Evolutionary conservation across 768 basidiomycete genomes (phyloP), one percentile per base, ranked within the genome.

Genomic region (Boletus vermiculosoides): DNA sequence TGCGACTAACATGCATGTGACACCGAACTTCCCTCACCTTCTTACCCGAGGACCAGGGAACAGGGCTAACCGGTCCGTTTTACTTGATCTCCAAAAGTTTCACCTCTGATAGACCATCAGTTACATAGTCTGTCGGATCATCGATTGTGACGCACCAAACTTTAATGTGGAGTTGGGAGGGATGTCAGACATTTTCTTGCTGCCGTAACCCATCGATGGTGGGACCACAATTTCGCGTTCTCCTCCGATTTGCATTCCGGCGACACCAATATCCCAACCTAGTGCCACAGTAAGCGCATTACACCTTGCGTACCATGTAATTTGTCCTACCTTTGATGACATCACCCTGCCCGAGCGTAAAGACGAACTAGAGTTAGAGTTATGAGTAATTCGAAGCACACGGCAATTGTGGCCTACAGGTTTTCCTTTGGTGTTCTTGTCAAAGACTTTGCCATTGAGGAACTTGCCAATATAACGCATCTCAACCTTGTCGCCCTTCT

Each of bases 401-500:
- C 9, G 55, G 68, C 46, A 41, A 47, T 23, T 18, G 16, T 28
- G 16, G 74, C 87, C 67, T 68, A 96, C 91, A 25, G 94, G 92
- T 65, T 88, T 87, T 63, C 95, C 95, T 71, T 85, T 88, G 62
- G 78, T 82, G 72, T 94, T 94, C 62, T 80, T 77, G 74, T 94
- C 92, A 62, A 94, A 94, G 20, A 85, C 61, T 63, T 84, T 87
- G 63, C 88, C 90, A 58, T 86, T 84, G 50, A 76, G 71, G 42
- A 97, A 78, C 77, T 94, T 96, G 62, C 96, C 96, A 64, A 98
- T 87, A 74, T 98, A 98, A 55, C 96, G 80, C 88, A 98, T 91
- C 52, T 77, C 78, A 48, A 97, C 80, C 42, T 77, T 86, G 74
- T 88, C 85, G 16, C 95, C 95, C 54, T 85, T 83, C 79, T 95